Conservation (phyloP, 2,329 filamentous ascomycete species). For the Fusarium virguliforme region DNA sequence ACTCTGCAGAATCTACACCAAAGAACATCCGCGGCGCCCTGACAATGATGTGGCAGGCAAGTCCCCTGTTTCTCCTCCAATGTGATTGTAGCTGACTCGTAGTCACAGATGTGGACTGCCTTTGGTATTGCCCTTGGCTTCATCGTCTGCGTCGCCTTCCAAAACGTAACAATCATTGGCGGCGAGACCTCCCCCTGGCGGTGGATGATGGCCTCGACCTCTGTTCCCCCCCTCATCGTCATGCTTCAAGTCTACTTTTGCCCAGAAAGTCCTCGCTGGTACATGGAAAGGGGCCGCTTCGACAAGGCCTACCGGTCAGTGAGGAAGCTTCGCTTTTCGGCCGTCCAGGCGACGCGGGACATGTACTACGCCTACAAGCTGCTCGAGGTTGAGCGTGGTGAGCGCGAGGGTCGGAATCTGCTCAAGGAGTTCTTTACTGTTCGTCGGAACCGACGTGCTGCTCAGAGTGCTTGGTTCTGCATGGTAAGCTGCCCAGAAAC, state of each 20-base stretch:
- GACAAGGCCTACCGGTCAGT: constrained; percentile 64
- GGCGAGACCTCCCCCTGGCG: constrained; percentile 53
- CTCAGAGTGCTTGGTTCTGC: constrained; percentile 57
- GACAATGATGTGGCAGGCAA: constrained; percentile 58
- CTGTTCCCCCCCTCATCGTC: constrained; percentile 68
- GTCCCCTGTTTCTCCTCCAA: background rate
- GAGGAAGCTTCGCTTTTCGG: constrained; percentile 62
- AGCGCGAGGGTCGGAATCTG: constrained; percentile 52
- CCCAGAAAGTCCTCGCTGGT: constrained; percentile 70
- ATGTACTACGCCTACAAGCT: constrained; percentile 66
- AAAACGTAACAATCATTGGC: constrained; percentile 55
- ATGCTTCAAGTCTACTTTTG: constrained; percentile 69
- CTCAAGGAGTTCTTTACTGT: constrained; percentile 59
- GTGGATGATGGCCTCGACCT: constrained; percentile 66
- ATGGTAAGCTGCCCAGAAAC: constrained; percentile 49
- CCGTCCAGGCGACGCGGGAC: constrained; percentile 66
- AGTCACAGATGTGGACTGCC: constrained; percentile 50
- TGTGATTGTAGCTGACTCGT: background rate
- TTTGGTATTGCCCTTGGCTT: constrained; percentile 62
- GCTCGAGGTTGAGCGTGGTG: constrained; percentile 52
- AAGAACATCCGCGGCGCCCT: constrained; percentile 59
- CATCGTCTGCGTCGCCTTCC: constrained; percentile 55
- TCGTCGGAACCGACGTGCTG: constrained; percentile 56
- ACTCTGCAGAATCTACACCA: constrained; percentile 57
- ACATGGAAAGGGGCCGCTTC: constrained; percentile 66